Percentiles rank a stretch among this genome's conserved stretches.
phyloP scores from a whole-genome alignment of 2,329 filamentous ascomycete genomes.

The Zopfia rhizophila region DNA sequence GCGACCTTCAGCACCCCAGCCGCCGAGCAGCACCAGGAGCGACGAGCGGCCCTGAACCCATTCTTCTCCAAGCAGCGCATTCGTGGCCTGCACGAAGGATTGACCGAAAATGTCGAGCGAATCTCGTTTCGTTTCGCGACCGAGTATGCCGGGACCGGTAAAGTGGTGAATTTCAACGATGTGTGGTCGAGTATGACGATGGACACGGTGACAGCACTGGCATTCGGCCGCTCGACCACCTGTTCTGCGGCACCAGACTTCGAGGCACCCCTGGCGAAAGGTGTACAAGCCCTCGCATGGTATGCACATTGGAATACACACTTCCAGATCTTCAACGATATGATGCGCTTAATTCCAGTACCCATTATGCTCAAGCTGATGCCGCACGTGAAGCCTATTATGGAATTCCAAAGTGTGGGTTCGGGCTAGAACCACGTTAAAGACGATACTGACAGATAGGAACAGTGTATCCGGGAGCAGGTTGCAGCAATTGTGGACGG shows the following conservation, averaged over 20 bases:
- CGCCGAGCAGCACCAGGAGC: constrained; percentile 45
- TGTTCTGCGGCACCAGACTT: constrained; percentile 7
- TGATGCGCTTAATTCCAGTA: too few relatives aligned
- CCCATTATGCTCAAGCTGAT: background rate
- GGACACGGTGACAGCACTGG: constrained; percentile 10
- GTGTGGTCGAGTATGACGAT: constrained; percentile 29
- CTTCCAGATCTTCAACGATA: too few relatives aligned
- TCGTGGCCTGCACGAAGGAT: constrained; percentile 27
- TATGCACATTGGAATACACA: too few relatives aligned
- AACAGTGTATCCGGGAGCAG: too few relatives aligned
- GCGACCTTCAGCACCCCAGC: constrained; percentile 28
- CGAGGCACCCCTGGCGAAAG: too few relatives aligned
- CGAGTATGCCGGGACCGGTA: constrained; percentile 21
- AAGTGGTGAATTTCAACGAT: constrained; percentile 32
- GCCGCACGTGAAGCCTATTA: background rate
- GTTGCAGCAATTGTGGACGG: too few relatives aligned
- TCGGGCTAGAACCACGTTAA: constrained; percentile 12
- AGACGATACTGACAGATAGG: background rate
- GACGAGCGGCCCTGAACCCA: constrained; percentile 43
- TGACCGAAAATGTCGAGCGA: constrained; percentile 1
- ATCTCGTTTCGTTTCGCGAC: too few relatives aligned
- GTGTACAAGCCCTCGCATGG: too few relatives aligned
- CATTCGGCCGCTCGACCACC: constrained; percentile 10
- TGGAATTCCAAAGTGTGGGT: background rate
- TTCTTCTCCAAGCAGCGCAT: constrained; percentile 50